Evolutionary conservation across 805 yeast genomes (phyloP).

Genomic region (Teunomyces lycoperdinae): DNA sequence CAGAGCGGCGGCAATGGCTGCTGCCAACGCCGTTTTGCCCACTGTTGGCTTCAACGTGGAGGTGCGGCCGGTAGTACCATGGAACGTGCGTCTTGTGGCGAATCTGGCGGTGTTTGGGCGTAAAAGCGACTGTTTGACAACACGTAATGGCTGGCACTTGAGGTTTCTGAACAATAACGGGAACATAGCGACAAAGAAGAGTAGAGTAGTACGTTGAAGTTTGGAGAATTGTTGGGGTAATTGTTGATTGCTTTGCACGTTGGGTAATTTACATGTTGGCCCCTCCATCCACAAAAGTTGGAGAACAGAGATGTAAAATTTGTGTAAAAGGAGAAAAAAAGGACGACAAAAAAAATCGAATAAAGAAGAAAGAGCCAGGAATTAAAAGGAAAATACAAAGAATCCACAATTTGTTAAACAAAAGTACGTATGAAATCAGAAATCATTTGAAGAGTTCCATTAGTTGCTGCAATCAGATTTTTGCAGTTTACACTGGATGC

Average conservation of each 20-base stretch:
- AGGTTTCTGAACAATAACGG: not conserved
- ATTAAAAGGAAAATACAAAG: too few species aligned
- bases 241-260: not conserved
- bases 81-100: not conserved
- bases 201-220: too few species aligned
- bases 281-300: too few species aligned
- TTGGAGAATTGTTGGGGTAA: conserved; percentile 1
- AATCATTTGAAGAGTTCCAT: too few species aligned
- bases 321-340: too few species aligned
- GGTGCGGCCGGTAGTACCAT: not conserved
- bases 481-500: not conserved
- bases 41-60: conserved; percentile 2
- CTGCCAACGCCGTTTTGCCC: not conserved
- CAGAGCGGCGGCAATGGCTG: conserved; percentile 9
- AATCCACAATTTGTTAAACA: too few species aligned
- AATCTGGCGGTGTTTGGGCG: not conserved
- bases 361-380: too few species aligned
- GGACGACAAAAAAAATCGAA: too few species aligned
- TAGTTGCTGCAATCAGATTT: not conserved
- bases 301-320: too few species aligned
- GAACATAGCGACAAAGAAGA: not conserved
- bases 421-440: too few species aligned
- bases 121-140: not conserved
- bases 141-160: not conserved
- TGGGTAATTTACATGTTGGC: not conserved